Conservation (phyloP, 2,329 filamentous ascomycete species). For the Blumeriella jaapii region DNA sequence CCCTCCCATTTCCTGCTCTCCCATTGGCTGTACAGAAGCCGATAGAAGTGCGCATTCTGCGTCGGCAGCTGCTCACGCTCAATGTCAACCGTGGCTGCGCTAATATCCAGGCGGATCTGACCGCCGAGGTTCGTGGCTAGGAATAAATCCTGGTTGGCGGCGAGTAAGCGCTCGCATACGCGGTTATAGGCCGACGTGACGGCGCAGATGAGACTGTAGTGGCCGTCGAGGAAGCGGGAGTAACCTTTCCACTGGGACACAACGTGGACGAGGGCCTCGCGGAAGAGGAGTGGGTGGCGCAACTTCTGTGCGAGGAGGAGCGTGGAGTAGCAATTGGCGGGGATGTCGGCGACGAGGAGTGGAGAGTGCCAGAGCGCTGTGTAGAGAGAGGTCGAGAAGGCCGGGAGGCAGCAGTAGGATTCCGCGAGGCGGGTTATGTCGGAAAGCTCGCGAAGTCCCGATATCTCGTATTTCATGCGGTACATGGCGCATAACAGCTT, state of each 20-base stretch:
- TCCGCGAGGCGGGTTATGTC: conserved; percentile 7
- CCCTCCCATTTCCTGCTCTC: background rate
- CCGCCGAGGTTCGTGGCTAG: background rate
- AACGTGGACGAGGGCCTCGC: conserved; percentile 10
- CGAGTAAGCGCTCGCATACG: conserved; percentile 5
- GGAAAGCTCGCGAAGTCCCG: background rate
- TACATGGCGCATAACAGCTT: conserved; percentile 12
- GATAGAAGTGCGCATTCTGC: conserved; percentile 5
- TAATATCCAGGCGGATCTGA: background rate
- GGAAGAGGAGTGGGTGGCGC: conserved; percentile 9
- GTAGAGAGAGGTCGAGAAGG: conserved; percentile 5
- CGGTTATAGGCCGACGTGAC: conserved; percentile 3
- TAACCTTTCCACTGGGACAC: conserved; percentile 7
- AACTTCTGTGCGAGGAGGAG: conserved; percentile 7
- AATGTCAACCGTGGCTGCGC: background rate
- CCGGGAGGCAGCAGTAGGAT: conserved; percentile 10
- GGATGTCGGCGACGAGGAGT: conserved; percentile 2
- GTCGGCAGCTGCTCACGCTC: conserved; percentile 1
- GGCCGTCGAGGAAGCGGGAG: conserved; percentile 1
- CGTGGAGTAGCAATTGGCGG: conserved; percentile 3
- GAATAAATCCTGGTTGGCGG: conserved; percentile 6
- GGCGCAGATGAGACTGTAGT: conserved; percentile 4
- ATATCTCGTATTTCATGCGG: conserved; percentile 6
- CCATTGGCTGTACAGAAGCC: conserved; percentile 3
- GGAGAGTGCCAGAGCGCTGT: conserved; percentile 4